phyloP scores from a whole-genome alignment of 371 early-diverging fungal species.

The Actinomortierella wolfii region DNA sequence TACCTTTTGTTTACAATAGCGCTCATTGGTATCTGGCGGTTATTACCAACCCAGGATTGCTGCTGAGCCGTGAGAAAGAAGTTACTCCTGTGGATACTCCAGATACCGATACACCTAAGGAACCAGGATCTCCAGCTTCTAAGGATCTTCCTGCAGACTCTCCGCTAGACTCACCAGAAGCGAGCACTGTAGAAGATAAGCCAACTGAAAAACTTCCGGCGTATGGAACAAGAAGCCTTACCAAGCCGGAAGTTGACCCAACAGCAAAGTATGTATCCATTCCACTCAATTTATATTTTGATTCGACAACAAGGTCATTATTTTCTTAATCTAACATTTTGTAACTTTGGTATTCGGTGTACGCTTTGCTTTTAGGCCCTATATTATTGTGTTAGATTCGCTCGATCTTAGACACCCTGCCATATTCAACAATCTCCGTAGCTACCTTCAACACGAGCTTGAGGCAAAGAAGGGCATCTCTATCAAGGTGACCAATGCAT shows the following conservation, averaged over 20 bases:
- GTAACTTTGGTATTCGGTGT: neutral
- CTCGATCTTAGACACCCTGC: conserved; percentile 51
- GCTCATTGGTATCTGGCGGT: conserved; percentile 74
- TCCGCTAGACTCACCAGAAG: neutral
- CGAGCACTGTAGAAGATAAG: neutral
- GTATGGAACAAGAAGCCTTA: neutral
- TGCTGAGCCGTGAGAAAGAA: conserved; percentile 3
- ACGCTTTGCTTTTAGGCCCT: conserved; percentile 17
- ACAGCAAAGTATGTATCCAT: too few relatives aligned
- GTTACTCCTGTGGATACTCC: neutral
- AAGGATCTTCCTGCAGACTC: neutral
- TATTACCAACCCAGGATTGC: conserved; percentile 58
- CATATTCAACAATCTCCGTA: conserved; percentile 47
- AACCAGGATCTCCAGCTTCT: neutral
- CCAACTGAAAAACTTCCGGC: neutral
- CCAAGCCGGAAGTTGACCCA: too few relatives aligned
- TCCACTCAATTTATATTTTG: too few relatives aligned
- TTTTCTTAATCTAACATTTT: neutral
- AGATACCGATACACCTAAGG: neutral
- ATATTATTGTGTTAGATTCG: conserved; percentile 60
- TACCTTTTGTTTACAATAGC: conserved; percentile 10
- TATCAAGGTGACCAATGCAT: conserved; percentile 17
- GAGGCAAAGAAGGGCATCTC: conserved; percentile 26
- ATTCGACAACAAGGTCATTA: too few relatives aligned
- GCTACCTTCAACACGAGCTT: conserved; percentile 48